Conservation (phyloP, 306 rosid genomes). For the Potentilla sterilis region DNA sequence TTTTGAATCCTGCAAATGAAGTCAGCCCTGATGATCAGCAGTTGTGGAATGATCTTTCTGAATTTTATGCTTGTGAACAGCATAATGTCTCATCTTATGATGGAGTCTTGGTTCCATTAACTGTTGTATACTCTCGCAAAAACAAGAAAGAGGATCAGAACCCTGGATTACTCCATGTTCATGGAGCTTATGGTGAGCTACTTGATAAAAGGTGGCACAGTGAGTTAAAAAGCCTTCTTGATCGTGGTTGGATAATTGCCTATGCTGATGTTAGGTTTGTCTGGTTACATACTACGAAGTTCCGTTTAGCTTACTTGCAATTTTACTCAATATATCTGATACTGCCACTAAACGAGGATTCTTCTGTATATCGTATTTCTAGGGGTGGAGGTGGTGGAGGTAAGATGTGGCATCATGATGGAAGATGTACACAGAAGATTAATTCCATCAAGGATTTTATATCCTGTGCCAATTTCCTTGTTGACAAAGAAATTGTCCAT, state of each 20-base stretch:
- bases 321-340: not conserved
- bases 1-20: constrained; percentile 36
- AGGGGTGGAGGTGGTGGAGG: constrained; percentile 98
- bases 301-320: constrained; percentile 8
- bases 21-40: constrained; percentile 46
- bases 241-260: constrained; percentile 89
- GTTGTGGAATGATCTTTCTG: constrained; percentile 82
- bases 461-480: constrained; percentile 79
- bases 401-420: constrained; percentile 84
- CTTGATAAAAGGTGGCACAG: constrained; percentile 88
- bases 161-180: constrained; percentile 85
- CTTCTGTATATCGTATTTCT: constrained; percentile 33
- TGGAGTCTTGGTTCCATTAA: constrained; percentile 73
- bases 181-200: constrained; percentile 90
- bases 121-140: constrained; percentile 60
- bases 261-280: constrained; percentile 93
- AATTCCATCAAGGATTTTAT: constrained; percentile 79
- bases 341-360: constrained; percentile 13
- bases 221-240: constrained; percentile 89
- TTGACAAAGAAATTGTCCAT: constrained; percentile 58
- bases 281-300: constrained; percentile 19
- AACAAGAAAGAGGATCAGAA: constrained; percentile 49
- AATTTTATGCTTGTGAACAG: constrained; percentile 78
- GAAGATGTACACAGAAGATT: constrained; percentile 59
- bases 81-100: constrained; percentile 66